Percentiles rank a stretch among this genome's conserved stretches.
Evolutionary conservation across 352 stramenopile genomes (phyloP).

Genomic region (Phytophthora multivora): DNA sequence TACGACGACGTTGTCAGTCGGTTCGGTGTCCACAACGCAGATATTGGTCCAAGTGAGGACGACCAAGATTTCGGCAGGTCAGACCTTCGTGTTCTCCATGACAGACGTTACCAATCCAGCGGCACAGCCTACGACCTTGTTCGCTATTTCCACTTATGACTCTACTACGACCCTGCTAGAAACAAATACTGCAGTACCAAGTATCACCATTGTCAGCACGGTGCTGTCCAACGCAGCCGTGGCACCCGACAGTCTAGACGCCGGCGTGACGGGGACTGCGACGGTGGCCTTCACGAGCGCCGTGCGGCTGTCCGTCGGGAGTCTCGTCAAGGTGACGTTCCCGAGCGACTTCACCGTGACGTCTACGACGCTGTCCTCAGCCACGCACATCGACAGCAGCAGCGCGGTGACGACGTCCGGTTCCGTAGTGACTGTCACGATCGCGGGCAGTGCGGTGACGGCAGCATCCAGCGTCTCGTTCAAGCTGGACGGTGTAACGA

Average conservation of each 20-base stretch:
- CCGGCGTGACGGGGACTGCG: conserved; percentile 27
- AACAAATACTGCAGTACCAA: neutral
- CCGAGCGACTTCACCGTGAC: conserved; percentile 41
- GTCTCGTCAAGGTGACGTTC: conserved; percentile 43
- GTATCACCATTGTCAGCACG: conserved; percentile 19
- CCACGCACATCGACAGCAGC: conserved; percentile 29
- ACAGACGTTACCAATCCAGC: conserved; percentile 41
- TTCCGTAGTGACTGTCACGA: conserved; percentile 32
- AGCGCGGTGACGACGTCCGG: conserved; percentile 30
- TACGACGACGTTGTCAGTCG: conserved; percentile 38
- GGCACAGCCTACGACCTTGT: conserved; percentile 16
- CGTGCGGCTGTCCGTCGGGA: conserved; percentile 38
- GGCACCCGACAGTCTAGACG: conserved; percentile 33
- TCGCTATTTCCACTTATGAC: conserved; percentile 35
- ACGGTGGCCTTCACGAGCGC: conserved; percentile 47
- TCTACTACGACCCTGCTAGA: conserved; percentile 15
- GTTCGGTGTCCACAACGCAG: conserved; percentile 19
- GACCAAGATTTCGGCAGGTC: conserved; percentile 18
- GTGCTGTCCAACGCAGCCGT: conserved; percentile 22
- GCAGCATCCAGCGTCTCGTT: conserved; percentile 42
- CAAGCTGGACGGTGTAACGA: conserved; percentile 52
- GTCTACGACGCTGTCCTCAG: conserved; percentile 23
- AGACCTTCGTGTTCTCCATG: conserved; percentile 36
- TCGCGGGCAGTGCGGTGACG: conserved; percentile 30
- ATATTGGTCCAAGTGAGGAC: conserved; percentile 28